A percentile compares a stretch with the other conserved stretches of the same genome.
Conservation (phyloP, 805 yeast genomes). For the Priceomyces castillae region DNA sequence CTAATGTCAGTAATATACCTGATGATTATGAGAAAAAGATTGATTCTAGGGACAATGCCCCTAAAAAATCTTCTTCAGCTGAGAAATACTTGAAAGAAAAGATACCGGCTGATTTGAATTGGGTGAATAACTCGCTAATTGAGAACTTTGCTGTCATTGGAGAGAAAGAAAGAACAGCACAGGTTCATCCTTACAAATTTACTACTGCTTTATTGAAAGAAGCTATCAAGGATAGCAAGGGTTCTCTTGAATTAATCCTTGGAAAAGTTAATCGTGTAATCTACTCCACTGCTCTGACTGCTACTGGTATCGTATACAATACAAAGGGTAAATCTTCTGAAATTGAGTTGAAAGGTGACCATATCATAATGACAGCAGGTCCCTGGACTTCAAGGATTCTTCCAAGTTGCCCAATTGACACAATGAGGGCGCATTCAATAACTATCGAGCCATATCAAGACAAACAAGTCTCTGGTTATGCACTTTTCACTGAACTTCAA, state of each 20-base stretch:
- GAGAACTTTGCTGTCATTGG: slow-evolving; percentile 78
- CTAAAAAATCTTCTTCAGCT: slow-evolving; percentile 39
- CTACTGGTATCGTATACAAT: slow-evolving; percentile 70
- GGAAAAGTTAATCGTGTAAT: slow-evolving; percentile 78
- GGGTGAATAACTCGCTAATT: slow-evolving; percentile 69
- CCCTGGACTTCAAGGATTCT: slow-evolving; percentile 95
- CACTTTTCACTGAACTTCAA: slow-evolving; percentile 87
- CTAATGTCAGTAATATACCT: slow-evolving; percentile 52
- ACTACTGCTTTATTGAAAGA: slow-evolving; percentile 79
- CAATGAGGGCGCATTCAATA: slow-evolving; percentile 92
- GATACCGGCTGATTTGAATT: slow-evolving; percentile 64
- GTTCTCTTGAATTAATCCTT: slow-evolving; percentile 76
- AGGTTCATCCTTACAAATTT: slow-evolving; percentile 92
- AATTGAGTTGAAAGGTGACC: slow-evolving; percentile 60
- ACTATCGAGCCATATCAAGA: slow-evolving; percentile 79
- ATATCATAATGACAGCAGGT: slow-evolving; percentile 84
- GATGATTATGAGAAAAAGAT: slow-evolving; percentile 19
- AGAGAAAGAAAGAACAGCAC: slow-evolving; percentile 86
- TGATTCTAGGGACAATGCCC: slow-evolving; percentile 21
- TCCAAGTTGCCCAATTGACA: slow-evolving; percentile 92
- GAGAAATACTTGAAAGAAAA: slow-evolving; percentile 18
- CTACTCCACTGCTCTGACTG: slow-evolving; percentile 60
- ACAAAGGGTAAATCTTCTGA: slow-evolving; percentile 35
- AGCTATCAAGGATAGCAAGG: slow-evolving; percentile 65
- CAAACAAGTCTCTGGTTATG: slow-evolving; percentile 79